Evolutionary conservation across 2,329 filamentous ascomycete species (phyloP).

Genomic region (Cyphellophora europaea): DNA sequence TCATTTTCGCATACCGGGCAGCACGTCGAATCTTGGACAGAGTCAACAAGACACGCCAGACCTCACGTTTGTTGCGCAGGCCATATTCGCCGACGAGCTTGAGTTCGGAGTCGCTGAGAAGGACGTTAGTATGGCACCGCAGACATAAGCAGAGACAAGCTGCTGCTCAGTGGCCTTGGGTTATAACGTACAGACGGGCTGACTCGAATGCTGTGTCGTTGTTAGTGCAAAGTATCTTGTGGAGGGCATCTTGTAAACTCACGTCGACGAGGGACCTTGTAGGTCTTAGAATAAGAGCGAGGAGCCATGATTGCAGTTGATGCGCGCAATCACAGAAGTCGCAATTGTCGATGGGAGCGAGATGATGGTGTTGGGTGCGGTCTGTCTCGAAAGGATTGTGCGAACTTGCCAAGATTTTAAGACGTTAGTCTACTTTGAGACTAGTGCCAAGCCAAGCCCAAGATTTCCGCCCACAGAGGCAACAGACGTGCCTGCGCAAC

Average conservation of each 20-base stretch:
- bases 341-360: conserved; percentile 3
- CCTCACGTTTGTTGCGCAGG: conserved; percentile 99
- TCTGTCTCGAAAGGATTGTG: no score
- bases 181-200: conserved; percentile 93
- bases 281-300: conserved; percentile 95
- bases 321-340: conserved; percentile 21
- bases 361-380: conserved; percentile 16
- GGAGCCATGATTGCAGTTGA: conserved; percentile 35
- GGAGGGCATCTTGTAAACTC: conserved; percentile 26
- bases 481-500: no score
- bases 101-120: conserved; percentile 88
- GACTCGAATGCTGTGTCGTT: conserved; percentile 71
- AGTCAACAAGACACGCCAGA: conserved; percentile 98
- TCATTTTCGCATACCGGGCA: conserved; percentile 66
- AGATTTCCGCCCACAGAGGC: no score
- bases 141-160: conserved; percentile 95
- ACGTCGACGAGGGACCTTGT: conserved; percentile 92
- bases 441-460: no score
- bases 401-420: no score
- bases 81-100: conserved; percentile 99
- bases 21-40: conserved; percentile 99
- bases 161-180: conserved; percentile 88
- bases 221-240: conserved; percentile 27
- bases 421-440: no score
- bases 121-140: conserved; percentile 66